Conservation (phyloP, 1,284 basidiomycete species). For the Tranzscheliella williamsii region DNA sequence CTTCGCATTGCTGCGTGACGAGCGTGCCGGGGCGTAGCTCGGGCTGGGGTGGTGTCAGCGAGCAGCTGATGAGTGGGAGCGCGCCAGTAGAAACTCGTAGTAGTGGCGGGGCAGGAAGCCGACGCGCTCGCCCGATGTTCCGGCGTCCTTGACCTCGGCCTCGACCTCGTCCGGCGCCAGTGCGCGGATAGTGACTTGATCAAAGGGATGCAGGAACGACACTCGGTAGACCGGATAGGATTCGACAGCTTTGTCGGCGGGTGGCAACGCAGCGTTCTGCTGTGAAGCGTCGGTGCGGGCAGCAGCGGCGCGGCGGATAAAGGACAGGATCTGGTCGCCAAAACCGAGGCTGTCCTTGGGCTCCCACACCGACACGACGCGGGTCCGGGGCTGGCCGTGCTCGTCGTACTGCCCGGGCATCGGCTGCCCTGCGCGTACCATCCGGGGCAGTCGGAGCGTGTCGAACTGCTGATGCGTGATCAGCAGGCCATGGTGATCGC, state of each 20-base stretch:
- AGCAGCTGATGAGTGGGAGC: slow-evolving; percentile 1
- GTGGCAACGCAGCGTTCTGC: neutral
- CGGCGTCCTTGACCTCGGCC: slow-evolving; percentile 27
- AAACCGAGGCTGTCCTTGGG: slow-evolving; percentile 75
- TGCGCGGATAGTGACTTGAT: slow-evolving; percentile 7
- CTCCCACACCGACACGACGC: slow-evolving; percentile 77
- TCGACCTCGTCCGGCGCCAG: slow-evolving; percentile 8
- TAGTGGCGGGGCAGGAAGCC: slow-evolving; percentile 39
- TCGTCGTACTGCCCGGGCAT: slow-evolving; percentile 71
- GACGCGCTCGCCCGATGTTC: slow-evolving; percentile 16
- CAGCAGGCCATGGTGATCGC: slow-evolving; percentile 71
- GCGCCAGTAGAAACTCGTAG: slow-evolving; percentile 44
- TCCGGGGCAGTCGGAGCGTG: slow-evolving; percentile 59
- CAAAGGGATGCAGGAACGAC: slow-evolving; percentile 39
- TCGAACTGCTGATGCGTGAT: slow-evolving; percentile 55
- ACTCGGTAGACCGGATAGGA: slow-evolving; percentile 46
- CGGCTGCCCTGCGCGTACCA: slow-evolving; percentile 43
- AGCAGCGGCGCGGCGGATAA: slow-evolving; percentile 63
- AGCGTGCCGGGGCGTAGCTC: too few relatives aligned
- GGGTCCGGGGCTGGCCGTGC: slow-evolving; percentile 68
- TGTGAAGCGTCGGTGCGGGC: neutral
- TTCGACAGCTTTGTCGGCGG: neutral
- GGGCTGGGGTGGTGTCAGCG: too few relatives aligned
- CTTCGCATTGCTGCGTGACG: too few relatives aligned
- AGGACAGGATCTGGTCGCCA: slow-evolving; percentile 70